phyloP scores from a whole-genome alignment of 768 basidiomycete species.

The Mycena vitilis region DNA sequence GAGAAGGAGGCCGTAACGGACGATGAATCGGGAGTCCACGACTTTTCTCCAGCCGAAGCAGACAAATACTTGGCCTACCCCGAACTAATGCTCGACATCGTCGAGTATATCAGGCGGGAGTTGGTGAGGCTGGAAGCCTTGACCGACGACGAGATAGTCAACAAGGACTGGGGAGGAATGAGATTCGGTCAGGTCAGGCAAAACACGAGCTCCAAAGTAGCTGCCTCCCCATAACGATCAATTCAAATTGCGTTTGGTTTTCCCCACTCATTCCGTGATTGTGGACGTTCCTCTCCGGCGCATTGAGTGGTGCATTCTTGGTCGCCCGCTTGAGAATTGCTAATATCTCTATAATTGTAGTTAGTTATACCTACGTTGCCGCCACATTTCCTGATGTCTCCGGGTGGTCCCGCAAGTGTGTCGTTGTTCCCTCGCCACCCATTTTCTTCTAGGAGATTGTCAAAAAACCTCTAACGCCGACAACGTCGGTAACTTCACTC shows the following conservation, averaged over 20 bases:
- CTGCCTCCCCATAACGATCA: slow-evolving; percentile 4
- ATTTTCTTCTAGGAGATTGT: background rate
- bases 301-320: background rate
- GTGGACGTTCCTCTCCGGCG: background rate
- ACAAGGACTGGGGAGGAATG: slow-evolving; percentile 50
- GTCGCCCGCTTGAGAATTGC: background rate
- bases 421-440: background rate
- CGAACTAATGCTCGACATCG: slow-evolving; percentile 76
- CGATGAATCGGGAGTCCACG: slow-evolving; percentile 78
- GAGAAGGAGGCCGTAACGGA: slow-evolving; percentile 70
- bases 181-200: slow-evolving; percentile 51
- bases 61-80: slow-evolving; percentile 81
- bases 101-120: slow-evolving; percentile 79
- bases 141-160: slow-evolving; percentile 57
- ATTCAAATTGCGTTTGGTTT: slow-evolving; percentile 5
- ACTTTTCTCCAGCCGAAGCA: slow-evolving; percentile 69
- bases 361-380: slow-evolving; percentile 11
- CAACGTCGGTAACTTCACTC: slow-evolving; percentile 1
- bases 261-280: background rate
- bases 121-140: slow-evolving; percentile 71
- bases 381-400: slow-evolving; percentile 16
- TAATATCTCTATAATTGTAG: slow-evolving; percentile 24
- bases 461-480: slow-evolving; percentile 5
- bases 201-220: slow-evolving; percentile 7
- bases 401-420: background rate